Evolutionary conservation across 371 early-diverging fungal genomes (phyloP).

Genomic region (Batrachochytrium dendrobatidis): DNA sequence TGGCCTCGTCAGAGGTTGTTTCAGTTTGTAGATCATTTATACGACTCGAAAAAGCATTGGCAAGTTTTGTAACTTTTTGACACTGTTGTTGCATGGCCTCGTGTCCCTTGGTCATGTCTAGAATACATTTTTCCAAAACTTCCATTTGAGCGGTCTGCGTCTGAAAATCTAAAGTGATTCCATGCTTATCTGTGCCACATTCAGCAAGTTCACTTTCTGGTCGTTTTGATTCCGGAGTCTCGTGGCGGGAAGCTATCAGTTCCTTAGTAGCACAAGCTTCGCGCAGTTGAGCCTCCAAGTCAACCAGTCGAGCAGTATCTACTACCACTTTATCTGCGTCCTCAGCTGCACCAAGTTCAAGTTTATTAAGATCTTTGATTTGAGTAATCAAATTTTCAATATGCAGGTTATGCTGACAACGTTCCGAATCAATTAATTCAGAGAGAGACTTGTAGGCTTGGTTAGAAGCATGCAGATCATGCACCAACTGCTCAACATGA

Average conservation of each 20-base stretch:
- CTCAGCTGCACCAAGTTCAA: neutral
- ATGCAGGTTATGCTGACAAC: neutral
- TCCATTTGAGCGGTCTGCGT: neutral
- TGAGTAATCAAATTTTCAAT: neutral
- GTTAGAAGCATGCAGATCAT: too few relatives aligned
- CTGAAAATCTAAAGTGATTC: too few relatives aligned
- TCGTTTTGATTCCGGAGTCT: neutral
- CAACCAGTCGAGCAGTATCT: neutral
- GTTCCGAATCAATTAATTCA: too few relatives aligned
- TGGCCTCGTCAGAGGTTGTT: constrained; percentile 82
- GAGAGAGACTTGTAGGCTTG: too few relatives aligned
- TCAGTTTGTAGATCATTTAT: constrained; percentile 84
- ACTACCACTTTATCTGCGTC: neutral
- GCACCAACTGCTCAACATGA: too few relatives aligned
- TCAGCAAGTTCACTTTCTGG: neutral
- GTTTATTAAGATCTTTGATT: neutral
- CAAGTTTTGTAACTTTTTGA: too few relatives aligned
- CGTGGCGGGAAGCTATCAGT: neutral
- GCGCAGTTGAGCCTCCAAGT: neutral
- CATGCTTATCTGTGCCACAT: too few relatives aligned
- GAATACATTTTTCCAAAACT: neutral
- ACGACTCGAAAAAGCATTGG: constrained; percentile 20
- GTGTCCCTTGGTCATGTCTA: neutral
- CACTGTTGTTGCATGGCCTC: neutral
- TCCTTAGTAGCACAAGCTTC: neutral